Percentiles rank a stretch among this genome's conserved stretches.
Evolutionary conservation across 257 asterid species (phyloP).

Genomic region (Solanum raphanifolium): DNA sequence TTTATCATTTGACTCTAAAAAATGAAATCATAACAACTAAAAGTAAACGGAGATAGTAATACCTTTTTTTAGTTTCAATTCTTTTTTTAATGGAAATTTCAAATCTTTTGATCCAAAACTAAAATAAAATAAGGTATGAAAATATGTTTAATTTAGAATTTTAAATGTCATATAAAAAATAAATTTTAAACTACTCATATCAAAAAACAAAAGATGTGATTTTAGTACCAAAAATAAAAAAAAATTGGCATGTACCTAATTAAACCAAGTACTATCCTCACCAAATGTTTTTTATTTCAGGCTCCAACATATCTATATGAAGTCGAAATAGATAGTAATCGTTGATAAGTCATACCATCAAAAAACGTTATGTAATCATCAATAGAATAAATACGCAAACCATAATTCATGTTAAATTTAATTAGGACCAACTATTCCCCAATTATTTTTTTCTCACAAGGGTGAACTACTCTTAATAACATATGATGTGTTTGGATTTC

Average conservation of each 20-base stretch:
- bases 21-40: fast-evolving
- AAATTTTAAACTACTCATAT: neutral
- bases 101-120: neutral
- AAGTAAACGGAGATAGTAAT: fast-evolving
- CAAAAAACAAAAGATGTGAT: neutral
- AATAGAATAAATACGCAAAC: neutral
- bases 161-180: neutral
- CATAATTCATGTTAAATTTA: neutral
- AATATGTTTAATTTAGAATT: neutral
- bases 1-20: too few relatives aligned
- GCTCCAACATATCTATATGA: neutral
- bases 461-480: neutral
- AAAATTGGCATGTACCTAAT: neutral
- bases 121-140: neutral
- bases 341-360: neutral
- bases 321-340: neutral
- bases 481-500: too few relatives aligned
- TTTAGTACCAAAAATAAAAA: neutral
- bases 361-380: too few relatives aligned
- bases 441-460: neutral
- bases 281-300: neutral
- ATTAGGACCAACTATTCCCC: neutral
- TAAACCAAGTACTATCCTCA: too few relatives aligned
- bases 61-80: neutral
- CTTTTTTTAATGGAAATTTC: neutral